A percentile compares a stretch with the other conserved stretches of the same genome.
Evolutionary conservation across 306 rosid genomes (phyloP).

Genomic region (Echinosophora koreensis): DNA sequence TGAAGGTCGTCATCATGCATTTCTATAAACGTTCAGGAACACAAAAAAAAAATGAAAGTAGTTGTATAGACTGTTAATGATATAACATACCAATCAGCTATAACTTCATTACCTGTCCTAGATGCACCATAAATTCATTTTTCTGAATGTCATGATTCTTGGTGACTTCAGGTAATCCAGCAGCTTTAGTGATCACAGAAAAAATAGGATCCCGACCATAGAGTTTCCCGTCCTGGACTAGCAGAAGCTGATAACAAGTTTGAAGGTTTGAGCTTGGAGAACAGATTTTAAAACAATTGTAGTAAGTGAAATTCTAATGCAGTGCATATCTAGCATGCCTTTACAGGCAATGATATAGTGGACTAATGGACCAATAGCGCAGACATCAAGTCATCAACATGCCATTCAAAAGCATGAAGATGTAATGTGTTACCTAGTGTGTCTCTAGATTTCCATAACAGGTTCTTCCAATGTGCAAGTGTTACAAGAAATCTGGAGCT

Average conservation of each 20-base stretch:
- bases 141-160: constrained; percentile 83
- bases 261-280: constrained; percentile 50
- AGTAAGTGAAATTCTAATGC: constrained; percentile 25
- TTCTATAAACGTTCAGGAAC: constrained; percentile 11
- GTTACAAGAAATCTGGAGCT: constrained; percentile 30
- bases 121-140: constrained; percentile 73
- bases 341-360: constrained; percentile 32
- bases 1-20: background rate
- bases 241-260: constrained; percentile 74
- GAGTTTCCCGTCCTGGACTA: constrained; percentile 94
- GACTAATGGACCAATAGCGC: constrained; percentile 16
- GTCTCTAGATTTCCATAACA: constrained; percentile 31
- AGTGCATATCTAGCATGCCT: constrained; percentile 23
- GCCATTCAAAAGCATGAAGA: constrained; percentile 24
- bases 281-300: constrained; percentile 27
- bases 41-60: background rate
- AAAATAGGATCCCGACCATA: constrained; percentile 79
- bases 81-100: constrained; percentile 29
- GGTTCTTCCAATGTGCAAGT: constrained; percentile 27
- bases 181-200: constrained; percentile 75
- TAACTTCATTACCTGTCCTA: constrained; percentile 78
- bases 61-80: constrained; percentile 7
- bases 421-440: constrained; percentile 1
- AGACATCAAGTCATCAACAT: constrained; percentile 29
- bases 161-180: constrained; percentile 76